Percentiles rank a stretch among this genome's conserved stretches.
These are phyloP conservation scores for Phylloporus sp. DNA, from an alignment of 768 basidiomycete species.

Conservation along the genomic window DNA sequence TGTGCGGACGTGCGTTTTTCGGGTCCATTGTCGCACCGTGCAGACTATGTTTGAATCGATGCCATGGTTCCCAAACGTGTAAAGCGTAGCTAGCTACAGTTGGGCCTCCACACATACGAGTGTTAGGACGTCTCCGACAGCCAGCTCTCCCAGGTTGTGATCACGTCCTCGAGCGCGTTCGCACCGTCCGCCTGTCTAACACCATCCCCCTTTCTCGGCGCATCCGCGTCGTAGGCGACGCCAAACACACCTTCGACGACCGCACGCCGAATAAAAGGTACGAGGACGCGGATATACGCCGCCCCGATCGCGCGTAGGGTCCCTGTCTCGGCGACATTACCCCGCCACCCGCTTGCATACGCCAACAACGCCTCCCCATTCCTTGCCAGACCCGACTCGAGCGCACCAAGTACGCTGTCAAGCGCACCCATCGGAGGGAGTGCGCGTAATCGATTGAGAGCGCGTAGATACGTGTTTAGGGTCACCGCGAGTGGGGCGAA, in stretches of 20 bases:
- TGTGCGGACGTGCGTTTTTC: neutral
- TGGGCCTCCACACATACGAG: too few relatives aligned
- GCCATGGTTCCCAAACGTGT: neutral
- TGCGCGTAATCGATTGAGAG: slow-evolving; percentile 76
- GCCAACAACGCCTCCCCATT: slow-evolving; percentile 43
- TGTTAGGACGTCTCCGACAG: slow-evolving; percentile 12
- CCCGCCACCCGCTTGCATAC: slow-evolving; percentile 40
- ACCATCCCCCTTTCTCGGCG: neutral
- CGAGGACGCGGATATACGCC: slow-evolving; percentile 56
- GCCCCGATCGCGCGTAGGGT: slow-evolving; percentile 47
- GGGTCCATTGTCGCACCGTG: neutral
- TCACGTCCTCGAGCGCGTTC: slow-evolving; percentile 4
- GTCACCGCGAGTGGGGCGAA: slow-evolving; percentile 73
- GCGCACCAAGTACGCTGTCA: slow-evolving; percentile 39
- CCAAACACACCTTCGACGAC: slow-evolving; percentile 75
- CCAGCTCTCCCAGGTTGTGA: slow-evolving; percentile 30
- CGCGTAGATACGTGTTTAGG: slow-evolving; percentile 66
- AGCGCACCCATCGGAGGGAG: slow-evolving; percentile 67
- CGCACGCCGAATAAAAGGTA: slow-evolving; percentile 68
- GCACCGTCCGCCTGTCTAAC: neutral
- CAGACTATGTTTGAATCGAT: neutral
- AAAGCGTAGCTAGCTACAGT: neutral
- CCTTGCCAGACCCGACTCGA: slow-evolving; percentile 48
- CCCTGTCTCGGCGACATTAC: slow-evolving; percentile 28
- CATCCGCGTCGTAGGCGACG: slow-evolving; percentile 15